Percentiles rank a stretch among this genome's conserved stretches.
Evolutionary conservation across 2,329 filamentous ascomycete genomes (phyloP).

Genomic region (Penicillium glabrum): DNA sequence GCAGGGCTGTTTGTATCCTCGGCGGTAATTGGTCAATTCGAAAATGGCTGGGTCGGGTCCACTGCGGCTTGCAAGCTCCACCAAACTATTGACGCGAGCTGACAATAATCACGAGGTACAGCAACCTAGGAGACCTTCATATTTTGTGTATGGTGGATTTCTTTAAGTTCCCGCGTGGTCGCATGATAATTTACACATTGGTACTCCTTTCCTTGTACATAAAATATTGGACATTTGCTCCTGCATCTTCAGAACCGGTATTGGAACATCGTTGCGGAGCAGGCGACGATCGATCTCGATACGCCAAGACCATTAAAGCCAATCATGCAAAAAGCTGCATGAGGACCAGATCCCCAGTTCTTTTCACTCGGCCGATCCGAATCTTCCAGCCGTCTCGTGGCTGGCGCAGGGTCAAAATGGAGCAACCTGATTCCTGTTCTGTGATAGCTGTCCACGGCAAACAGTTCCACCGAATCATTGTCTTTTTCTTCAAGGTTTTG

Average conservation of each 20-base stretch:
- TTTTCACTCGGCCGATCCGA: not conserved
- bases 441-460: too few species aligned
- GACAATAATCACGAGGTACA: not conserved
- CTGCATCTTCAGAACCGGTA: not conserved
- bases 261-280: not conserved
- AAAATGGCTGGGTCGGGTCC: constrained; percentile 20
- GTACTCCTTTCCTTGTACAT: too few species aligned
- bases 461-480: too few species aligned
- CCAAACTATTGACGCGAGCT: not conserved
- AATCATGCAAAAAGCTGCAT: not conserved
- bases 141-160: too few species aligned
- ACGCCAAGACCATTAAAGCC: not conserved
- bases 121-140: not conserved
- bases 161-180: too few species aligned
- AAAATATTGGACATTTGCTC: too few species aligned
- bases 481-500: too few species aligned
- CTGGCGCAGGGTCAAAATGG: not conserved
- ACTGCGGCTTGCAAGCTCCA: not conserved
- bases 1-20: not conserved
- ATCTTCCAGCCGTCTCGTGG: not conserved
- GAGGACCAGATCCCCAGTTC: not conserved
- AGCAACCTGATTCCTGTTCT: not conserved
- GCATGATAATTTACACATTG: too few species aligned
- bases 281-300: not conserved
- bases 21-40: constrained; percentile 18